Evolutionary conservation across 148 eudicot species (phyloP).

Genomic region (Talinum fruticosum): DNA sequence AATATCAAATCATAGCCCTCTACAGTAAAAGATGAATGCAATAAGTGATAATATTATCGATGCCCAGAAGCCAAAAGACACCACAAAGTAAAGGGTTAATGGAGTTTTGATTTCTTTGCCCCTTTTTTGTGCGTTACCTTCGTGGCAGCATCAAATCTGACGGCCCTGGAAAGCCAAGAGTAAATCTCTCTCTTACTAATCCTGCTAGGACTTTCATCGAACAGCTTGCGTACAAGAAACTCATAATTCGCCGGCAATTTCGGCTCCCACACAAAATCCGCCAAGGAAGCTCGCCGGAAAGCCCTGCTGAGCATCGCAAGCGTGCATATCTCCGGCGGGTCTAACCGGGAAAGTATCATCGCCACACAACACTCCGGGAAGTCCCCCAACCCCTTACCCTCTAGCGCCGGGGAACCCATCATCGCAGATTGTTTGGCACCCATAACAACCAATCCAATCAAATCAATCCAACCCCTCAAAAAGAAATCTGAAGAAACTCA

Average conservation of each 20-base stretch:
- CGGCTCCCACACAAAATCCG: constrained; percentile 59
- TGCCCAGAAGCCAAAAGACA: too few species aligned
- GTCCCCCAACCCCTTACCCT: constrained; percentile 33
- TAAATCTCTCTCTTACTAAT: constrained; percentile 45
- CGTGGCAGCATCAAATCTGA: constrained; percentile 43
- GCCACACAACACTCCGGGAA: constrained; percentile 70
- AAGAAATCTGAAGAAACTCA: not conserved
- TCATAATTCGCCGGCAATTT: constrained; percentile 54
- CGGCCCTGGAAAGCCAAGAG: constrained; percentile 40
- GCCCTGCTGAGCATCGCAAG: constrained; percentile 40
- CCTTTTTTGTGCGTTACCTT: constrained; percentile 38
- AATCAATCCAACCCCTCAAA: not conserved
- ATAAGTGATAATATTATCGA: too few species aligned
- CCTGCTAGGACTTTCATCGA: constrained; percentile 13
- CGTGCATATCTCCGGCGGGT: constrained; percentile 53
- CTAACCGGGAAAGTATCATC: constrained; percentile 35
- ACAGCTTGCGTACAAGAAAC: constrained; percentile 39
- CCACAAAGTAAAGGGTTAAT: not conserved
- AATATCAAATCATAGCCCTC: too few species aligned
- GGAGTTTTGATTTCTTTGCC: not conserved
- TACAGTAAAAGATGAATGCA: too few species aligned
- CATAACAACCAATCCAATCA: constrained; percentile 21
- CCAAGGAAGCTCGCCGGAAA: constrained; percentile 47
- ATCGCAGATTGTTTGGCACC: constrained; percentile 43
- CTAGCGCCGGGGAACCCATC: too few species aligned